Percentiles rank a stretch among this genome's conserved stretches.
Conservation (phyloP, 306 rosid species). For the Pterocarpus macrocarpus region DNA sequence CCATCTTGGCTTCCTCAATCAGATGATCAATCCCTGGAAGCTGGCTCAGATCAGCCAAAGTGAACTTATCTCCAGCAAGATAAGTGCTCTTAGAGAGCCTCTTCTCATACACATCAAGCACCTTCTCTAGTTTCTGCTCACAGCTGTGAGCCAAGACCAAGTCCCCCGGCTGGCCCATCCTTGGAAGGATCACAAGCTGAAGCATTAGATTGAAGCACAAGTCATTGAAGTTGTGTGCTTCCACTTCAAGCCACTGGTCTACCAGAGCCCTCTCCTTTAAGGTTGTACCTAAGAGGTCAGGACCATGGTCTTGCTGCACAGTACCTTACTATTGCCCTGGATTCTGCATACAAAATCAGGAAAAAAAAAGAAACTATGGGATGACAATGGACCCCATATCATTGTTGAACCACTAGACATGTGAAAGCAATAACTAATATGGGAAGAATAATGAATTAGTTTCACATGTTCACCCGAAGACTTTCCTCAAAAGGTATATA, state of each 20-base stretch:
- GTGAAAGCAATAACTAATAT: no score
- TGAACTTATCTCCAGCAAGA: conserved; percentile 68
- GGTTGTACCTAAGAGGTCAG: conserved; percentile 64
- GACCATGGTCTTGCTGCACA: conserved; percentile 68
- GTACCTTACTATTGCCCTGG: conserved; percentile 74
- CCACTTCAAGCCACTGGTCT: conserved; percentile 85
- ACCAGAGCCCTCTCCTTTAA: conserved; percentile 74
- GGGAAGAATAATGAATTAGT: no score
- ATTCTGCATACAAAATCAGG: conserved; percentile 50
- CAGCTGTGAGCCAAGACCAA: conserved; percentile 47
- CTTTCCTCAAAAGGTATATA: no score
- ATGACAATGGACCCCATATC: not conserved
- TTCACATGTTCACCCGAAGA: no score
- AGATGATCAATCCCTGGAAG: conserved; percentile 69
- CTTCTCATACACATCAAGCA: conserved; percentile 70
- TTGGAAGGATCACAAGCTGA: conserved; percentile 65
- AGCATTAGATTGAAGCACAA: conserved; percentile 60
- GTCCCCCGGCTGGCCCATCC: conserved; percentile 62
- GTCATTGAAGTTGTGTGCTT: conserved; percentile 77
- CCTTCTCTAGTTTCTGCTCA: conserved; percentile 59
- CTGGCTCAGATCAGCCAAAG: conserved; percentile 73
- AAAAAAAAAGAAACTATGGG: not conserved
- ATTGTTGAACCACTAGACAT: not conserved
- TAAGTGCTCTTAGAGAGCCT: conserved; percentile 57
- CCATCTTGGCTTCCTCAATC: conserved; percentile 58